A percentile compares a stretch with the other conserved stretches of the same genome.
phyloP scores from a whole-genome alignment of 306 rosid genomes.

The Vigna trinervia region DNA sequence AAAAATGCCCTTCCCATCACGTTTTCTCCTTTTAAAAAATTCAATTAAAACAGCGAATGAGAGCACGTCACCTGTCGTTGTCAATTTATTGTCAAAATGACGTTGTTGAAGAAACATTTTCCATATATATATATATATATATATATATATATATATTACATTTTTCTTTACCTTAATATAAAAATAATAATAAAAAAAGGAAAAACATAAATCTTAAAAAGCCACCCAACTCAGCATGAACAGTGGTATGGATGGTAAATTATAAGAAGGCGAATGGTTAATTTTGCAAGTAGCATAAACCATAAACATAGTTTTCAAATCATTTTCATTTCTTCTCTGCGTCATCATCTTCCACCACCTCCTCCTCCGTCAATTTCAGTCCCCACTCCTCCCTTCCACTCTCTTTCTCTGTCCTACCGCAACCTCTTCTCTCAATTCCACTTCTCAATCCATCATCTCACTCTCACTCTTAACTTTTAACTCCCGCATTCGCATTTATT shows the following conservation, averaged over 20 bases:
- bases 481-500: slow-evolving; percentile 19
- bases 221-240: background rate
- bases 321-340: slow-evolving; percentile 20
- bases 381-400: background rate
- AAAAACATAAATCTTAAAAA: background rate
- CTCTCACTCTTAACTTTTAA: slow-evolving; percentile 35
- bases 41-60: no score
- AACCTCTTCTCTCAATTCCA: slow-evolving; percentile 2
- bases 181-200: background rate
- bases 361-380: slow-evolving; percentile 26
- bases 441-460: slow-evolving; percentile 3
- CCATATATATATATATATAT: no score
- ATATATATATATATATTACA: no score
- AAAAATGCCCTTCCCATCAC: no score
- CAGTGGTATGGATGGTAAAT: slow-evolving; percentile 25
- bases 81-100: no score
- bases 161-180: no score
- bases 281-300: slow-evolving; percentile 36
- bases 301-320: slow-evolving; percentile 33
- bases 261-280: slow-evolving; percentile 36
- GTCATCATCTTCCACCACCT: slow-evolving; percentile 32
- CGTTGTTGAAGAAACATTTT: no score
- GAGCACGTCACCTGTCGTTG: no score
- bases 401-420: slow-evolving; percentile 21
- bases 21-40: no score